These are phyloP conservation scores for Phaeosphaeria sp. DNA, from an alignment of 2,329 filamentous ascomycete species.

Conservation along the genomic window DNA sequence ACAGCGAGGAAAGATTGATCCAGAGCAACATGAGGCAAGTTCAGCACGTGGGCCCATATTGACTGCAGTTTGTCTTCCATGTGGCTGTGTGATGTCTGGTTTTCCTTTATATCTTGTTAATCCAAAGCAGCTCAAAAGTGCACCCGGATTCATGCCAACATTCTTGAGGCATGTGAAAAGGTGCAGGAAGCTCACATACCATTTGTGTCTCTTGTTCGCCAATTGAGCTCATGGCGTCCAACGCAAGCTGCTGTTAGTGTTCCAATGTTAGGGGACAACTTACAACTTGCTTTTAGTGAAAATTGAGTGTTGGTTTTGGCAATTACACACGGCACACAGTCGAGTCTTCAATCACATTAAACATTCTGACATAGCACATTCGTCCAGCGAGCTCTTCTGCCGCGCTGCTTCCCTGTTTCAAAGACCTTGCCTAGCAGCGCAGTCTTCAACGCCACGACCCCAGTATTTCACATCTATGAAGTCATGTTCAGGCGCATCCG, in stretches of 20 bases:
- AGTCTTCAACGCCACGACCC: background rate
- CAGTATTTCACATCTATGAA: slow-evolving; percentile 13
- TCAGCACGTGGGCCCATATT: slow-evolving; percentile 41
- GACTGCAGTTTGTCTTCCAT: slow-evolving; percentile 31
- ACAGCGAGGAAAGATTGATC: slow-evolving; percentile 51
- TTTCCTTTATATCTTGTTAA: background rate
- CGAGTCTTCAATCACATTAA: slow-evolving; percentile 7
- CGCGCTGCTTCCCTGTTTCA: slow-evolving; percentile 8
- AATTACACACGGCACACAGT: background rate
- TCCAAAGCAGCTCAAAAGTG: background rate
- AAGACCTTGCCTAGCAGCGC: background rate
- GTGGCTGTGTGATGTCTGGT: slow-evolving; percentile 2
- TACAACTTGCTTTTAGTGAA: background rate
- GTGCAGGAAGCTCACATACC: background rate
- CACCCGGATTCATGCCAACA: background rate
- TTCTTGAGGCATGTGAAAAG: background rate
- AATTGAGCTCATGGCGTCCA: background rate
- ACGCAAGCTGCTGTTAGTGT: background rate
- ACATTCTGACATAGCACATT: slow-evolving; percentile 5
- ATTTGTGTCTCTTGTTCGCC: background rate
- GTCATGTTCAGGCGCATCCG: slow-evolving; percentile 14
- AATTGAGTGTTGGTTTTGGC: background rate
- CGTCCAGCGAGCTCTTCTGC: slow-evolving; percentile 9
- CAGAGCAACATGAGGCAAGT: slow-evolving; percentile 34
- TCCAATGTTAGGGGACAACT: background rate